Percentiles rank a stretch among this genome's conserved stretches.
These are phyloP conservation scores for Batkoa obscura DNA, from an alignment of 371 early-diverging fungal species.

Conservation along the genomic window DNA sequence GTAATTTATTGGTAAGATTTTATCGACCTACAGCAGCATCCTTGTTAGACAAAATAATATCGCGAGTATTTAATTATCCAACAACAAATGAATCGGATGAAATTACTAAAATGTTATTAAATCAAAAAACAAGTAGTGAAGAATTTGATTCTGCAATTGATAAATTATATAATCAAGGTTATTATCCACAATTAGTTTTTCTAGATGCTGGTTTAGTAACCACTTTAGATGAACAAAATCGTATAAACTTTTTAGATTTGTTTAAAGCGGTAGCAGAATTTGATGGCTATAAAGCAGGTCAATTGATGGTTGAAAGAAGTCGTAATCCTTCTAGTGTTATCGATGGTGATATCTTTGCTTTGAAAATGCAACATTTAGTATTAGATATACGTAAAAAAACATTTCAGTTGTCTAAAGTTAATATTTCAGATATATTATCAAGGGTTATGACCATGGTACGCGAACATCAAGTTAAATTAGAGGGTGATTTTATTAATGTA, in stretches of 20 bases:
- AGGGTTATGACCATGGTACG: constrained; percentile 71
- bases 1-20: constrained; percentile 82
- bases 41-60: constrained; percentile 7
- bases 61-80: constrained; percentile 14
- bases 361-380: constrained; percentile 57
- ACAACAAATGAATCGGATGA: constrained; percentile 7
- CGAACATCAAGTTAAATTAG: constrained; percentile 74
- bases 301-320: constrained; percentile 76
- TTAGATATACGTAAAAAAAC: constrained; percentile 41
- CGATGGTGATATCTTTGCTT: constrained; percentile 52
- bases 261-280: constrained; percentile 71
- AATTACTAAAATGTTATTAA: constrained; percentile 11
- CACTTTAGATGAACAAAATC: constrained; percentile 40
- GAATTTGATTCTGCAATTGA: constrained; percentile 27
- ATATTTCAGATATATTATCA: constrained; percentile 52
- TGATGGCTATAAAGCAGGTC: constrained; percentile 60
- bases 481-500: constrained; percentile 85
- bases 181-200: constrained; percentile 55
- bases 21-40: constrained; percentile 26
- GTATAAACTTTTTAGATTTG: constrained; percentile 74
- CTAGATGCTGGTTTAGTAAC: constrained; percentile 84
- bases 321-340: constrained; percentile 49
- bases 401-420: constrained; percentile 55
- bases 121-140: constrained; percentile 13
- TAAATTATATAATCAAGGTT: constrained; percentile 36